Evolutionary conservation across 169 alveolate species (phyloP), one percentile per base, ranked within the genome.

Genomic region (Cryptosporidium felis): DNA sequence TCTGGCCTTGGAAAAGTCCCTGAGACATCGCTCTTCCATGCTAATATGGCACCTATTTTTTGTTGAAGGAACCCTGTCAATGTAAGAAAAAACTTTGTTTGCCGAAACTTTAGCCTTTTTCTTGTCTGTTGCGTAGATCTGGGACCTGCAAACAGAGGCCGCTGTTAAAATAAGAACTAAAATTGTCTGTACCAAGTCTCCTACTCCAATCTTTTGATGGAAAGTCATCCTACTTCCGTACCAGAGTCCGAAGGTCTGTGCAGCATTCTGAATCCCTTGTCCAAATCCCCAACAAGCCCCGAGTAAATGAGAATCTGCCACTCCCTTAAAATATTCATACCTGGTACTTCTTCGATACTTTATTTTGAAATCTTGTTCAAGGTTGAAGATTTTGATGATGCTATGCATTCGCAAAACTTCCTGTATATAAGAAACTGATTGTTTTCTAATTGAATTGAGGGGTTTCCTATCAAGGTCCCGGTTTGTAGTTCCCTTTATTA

Each of bases 91-190:
- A 26, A 74, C 23, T 23, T 53, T 56, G 46, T 56, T 53, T 10
- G 85, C 85, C 10, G 85, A 49, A 2, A 74, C n/a, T 8, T 47
- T 74, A 4, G 74, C 85, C 46, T 56, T 74, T n/a, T 74, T 74
- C 23, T 74, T 74, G 34, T 74, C 85, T 10, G 85, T 74, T 5
- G 60, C 85, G 18, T 74, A 74, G 32, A 74, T 49, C 46, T 74
- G 85, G 9, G 85, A 74, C 61, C 85, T 74, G 56, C 85, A 74
- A 1, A 74, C 85, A 2, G 85, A 74, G 16, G 85, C 85, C 0
- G 85, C 85, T 28, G 85, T 56, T 36, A 74, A 12, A 21, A 74
- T 41, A 28, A 74, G 16, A 23, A 61, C 32, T 12, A 74, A 23
- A 34, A 74, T 53, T 0, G 85, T 74, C 34, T 74, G 85, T 1